phyloP scores from a whole-genome alignment of 768 basidiomycete species.

The Auricularia auricula-judae region DNA sequence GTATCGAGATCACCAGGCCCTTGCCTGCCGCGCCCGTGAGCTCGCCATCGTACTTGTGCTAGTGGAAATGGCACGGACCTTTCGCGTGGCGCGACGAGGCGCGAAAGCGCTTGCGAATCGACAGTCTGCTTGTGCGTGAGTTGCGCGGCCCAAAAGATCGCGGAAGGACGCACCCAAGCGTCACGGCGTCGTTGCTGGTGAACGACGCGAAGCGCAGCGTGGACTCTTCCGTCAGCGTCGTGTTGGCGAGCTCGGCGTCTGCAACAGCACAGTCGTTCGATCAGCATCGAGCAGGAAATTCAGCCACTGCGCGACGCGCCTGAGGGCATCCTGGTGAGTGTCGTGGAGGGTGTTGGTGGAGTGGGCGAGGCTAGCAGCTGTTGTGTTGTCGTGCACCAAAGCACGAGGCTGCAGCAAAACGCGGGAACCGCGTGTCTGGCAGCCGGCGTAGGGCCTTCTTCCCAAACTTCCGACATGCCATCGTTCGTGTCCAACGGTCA shows the following conservation, averaged over 20 bases:
- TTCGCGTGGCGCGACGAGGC: conserved; percentile 56
- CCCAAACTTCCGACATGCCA: too few relatives aligned
- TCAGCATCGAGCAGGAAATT: background rate
- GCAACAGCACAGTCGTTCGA: background rate
- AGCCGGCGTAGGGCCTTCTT: too few relatives aligned
- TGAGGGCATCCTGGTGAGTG: background rate
- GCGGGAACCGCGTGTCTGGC: background rate
- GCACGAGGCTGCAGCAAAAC: background rate
- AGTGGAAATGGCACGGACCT: conserved; percentile 26
- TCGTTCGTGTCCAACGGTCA: too few relatives aligned
- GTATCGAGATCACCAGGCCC: conserved; percentile 71
- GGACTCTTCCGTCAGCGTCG: conserved; percentile 60
- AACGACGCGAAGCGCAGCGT: conserved; percentile 63
- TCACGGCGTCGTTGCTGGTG: conserved; percentile 67
- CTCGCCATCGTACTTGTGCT: background rate
- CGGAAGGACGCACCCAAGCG: conserved; percentile 25
- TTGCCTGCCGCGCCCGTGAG: conserved; percentile 23
- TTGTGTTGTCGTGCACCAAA: background rate
- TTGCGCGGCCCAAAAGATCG: background rate
- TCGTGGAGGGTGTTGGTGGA: background rate
- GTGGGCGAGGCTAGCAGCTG: background rate
- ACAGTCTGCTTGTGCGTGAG: conserved; percentile 33
- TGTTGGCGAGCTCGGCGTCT: conserved; percentile 63
- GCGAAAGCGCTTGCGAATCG: conserved; percentile 75
- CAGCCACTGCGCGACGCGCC: background rate